Conservation (phyloP, 2,329 filamentous ascomycete genomes). For the Microdochium nivale region DNA sequence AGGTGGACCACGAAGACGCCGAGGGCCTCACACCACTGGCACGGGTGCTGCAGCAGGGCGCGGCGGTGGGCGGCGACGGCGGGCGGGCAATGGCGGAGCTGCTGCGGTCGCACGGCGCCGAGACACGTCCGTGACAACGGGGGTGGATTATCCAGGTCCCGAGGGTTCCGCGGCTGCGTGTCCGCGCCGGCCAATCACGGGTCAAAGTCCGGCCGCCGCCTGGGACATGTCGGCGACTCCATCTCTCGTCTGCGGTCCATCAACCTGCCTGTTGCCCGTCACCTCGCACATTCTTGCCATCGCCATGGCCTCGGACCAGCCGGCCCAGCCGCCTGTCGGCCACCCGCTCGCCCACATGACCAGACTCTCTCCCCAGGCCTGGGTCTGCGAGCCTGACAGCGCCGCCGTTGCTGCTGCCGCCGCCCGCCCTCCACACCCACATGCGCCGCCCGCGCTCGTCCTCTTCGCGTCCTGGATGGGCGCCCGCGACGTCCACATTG, state of each 20-base stretch:
- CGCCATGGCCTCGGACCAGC: not conserved
- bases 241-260: too few species aligned
- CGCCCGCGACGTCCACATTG: conserved; percentile 21
- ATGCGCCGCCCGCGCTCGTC: conserved; percentile 13
- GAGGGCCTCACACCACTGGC: not conserved
- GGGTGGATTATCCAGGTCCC: too few species aligned
- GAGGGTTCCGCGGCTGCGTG: too few species aligned
- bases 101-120: not conserved
- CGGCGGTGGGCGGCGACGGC: not conserved
- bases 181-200: too few species aligned
- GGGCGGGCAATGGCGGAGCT: not conserved
- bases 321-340: conserved; percentile 3
- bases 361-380: not conserved
- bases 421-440: conserved; percentile 6
- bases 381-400: not conserved
- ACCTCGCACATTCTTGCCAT: not conserved
- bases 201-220: too few species aligned
- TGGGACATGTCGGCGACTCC: too few species aligned
- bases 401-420: not conserved
- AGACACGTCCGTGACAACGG: not conserved
- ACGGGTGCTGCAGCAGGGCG: not conserved
- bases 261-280: too few species aligned
- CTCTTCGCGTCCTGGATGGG: conserved; percentile 24
- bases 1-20: not conserved
- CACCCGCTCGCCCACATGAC: not conserved